Conservation (phyloP, 2,329 filamentous ascomycete genomes). For the Cladophialophora psammophila region DNA sequence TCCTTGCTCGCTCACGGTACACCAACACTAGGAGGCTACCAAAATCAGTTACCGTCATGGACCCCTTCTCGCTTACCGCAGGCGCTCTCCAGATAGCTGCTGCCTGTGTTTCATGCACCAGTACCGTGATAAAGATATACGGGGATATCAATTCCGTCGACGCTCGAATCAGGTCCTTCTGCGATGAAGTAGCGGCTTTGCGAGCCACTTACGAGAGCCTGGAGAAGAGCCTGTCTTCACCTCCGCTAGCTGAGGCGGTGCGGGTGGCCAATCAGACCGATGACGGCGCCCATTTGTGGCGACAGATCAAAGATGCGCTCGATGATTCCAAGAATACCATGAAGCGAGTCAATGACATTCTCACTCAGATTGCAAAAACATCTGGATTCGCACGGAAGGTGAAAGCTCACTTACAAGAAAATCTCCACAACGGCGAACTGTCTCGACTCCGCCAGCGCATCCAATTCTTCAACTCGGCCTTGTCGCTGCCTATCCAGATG, state of each 20-base stretch:
- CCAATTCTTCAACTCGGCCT: constrained; percentile 36
- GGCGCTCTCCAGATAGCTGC: constrained; percentile 35
- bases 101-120: constrained; percentile 34
- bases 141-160: constrained; percentile 37
- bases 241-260: constrained; percentile 37
- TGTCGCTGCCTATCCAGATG: constrained; percentile 40
- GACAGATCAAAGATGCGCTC: constrained; percentile 33
- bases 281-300: constrained; percentile 37
- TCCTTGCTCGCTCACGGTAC: background rate
- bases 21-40: background rate
- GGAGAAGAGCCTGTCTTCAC: constrained; percentile 34
- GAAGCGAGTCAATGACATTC: constrained; percentile 34
- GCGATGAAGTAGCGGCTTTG: constrained; percentile 35
- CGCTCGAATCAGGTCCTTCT: constrained; percentile 35
- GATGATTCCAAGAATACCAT: constrained; percentile 37
- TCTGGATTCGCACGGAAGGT: constrained; percentile 31
- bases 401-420: constrained; percentile 36
- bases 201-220: constrained; percentile 36
- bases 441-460: constrained; percentile 38
- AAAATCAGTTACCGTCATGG: constrained; percentile 23
- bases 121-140: constrained; percentile 39
- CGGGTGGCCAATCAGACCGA: constrained; percentile 35
- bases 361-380: constrained; percentile 31
- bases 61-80: constrained; percentile 32
- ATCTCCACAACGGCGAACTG: constrained; percentile 35